Evolutionary conservation across 2,329 filamentous ascomycete genomes (phyloP), one percentile per base, ranked within the genome.

Genomic region (Biscogniauxia mediterranea): DNA sequence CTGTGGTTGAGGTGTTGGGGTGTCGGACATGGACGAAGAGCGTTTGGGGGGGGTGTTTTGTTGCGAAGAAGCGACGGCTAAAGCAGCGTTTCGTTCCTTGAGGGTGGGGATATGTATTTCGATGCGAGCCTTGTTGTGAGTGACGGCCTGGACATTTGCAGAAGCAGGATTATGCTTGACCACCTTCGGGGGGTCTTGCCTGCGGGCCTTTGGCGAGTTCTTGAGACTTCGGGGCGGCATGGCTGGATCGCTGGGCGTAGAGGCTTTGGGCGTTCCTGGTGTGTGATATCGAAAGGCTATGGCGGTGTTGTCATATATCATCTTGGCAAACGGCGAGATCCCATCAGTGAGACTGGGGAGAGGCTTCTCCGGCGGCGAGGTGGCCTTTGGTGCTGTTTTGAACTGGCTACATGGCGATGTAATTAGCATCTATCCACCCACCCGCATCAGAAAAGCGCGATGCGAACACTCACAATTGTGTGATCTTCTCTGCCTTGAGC

Each of bases 401-500:
- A 89, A 88, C 68, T 86, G 82, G 75, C 86, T 88, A 64, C 57
- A 56, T 54, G 32, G 28, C 66, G 51, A 58, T 5, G 15, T 42
- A 64, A 23, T 64, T 59, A 63, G 51, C 46, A 46, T n/a, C 15
- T 25, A n/a, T 1, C 15, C 25, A 2, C 7, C 15, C n/a, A 52
- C 28, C 4, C 25, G 17, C 20, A 54, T 19, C 52, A 54, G 15
- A 11, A 23, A 52, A 6, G 52, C 52, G 49, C 19, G 49, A 54
- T 32, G 2, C 32, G 21, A 42, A 46, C 56, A 70, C 81, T 73
- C 77, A 91, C 89, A 85, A 91, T 69, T 89, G 79, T 9, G 89
- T 89, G 64, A 90, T 79, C 63, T 88, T 87, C n/a, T 88, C 84
- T 1, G 87, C 84, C 70, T 88, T 87, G 59, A 97, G 76, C 50